These are phyloP conservation scores for Sclerotinia subarctica DNA, from an alignment of 2,329 filamentous ascomycete species.

Conservation along the genomic window DNA sequence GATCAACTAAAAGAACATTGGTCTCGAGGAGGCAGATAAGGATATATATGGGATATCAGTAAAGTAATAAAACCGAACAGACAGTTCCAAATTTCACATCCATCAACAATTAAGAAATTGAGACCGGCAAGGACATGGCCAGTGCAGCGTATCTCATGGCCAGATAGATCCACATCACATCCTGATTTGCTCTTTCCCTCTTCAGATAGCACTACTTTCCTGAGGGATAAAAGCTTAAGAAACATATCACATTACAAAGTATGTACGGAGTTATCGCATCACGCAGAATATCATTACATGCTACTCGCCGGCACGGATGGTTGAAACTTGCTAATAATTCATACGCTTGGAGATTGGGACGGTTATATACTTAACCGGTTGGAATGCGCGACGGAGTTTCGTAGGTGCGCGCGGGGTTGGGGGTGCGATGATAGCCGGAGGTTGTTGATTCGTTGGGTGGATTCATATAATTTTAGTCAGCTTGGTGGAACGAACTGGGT, in stretches of 20 bases:
- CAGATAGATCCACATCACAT: conserved; percentile 5
- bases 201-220: conserved; percentile 1
- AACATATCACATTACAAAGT: too few species aligned
- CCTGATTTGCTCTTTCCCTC: not conserved
- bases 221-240: not conserved
- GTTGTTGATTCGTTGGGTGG: too few species aligned
- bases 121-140: not conserved
- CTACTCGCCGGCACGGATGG: too few species aligned
- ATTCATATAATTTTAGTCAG: not conserved
- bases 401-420: not conserved
- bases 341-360: not conserved
- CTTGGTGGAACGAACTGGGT: too few species aligned
- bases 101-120: not conserved
- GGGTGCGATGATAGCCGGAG: not conserved
- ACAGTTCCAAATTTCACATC: not conserved
- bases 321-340: not conserved
- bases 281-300: too few species aligned
- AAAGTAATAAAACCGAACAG: not conserved
- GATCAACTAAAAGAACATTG: not conserved
- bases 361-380: not conserved
- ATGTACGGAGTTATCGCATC: too few species aligned
- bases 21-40: not conserved
- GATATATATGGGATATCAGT: not conserved
- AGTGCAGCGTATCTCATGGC: not conserved
- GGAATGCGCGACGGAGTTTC: not conserved